A percentile compares a stretch with the other conserved stretches of the same genome.
Evolutionary conservation across 2,329 filamentous ascomycete genomes (phyloP).

Genomic region (Penicillium sp.): DNA sequence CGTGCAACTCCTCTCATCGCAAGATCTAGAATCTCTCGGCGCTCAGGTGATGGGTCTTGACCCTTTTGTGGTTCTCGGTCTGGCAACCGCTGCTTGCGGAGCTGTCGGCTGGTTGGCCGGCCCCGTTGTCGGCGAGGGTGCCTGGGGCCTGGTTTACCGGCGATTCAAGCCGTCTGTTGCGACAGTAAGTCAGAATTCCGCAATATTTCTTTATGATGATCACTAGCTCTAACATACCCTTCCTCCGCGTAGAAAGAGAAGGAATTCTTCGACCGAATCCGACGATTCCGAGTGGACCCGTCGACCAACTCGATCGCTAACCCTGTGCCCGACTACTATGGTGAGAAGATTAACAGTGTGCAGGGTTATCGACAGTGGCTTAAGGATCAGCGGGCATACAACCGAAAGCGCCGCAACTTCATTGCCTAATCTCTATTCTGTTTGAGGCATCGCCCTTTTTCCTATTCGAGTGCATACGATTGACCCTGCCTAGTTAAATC

Average conservation of each 20-base stretch:
- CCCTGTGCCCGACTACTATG: conserved; percentile 95
- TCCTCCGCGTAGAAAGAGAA: conserved; percentile 69
- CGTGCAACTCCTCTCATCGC: conserved; percentile 60
- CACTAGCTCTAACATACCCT: background rate
- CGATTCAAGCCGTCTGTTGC: conserved; percentile 70
- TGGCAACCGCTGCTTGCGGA: conserved; percentile 73
- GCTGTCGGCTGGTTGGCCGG: conserved; percentile 87
- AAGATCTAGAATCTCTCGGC: conserved; percentile 64
- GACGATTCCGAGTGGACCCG: conserved; percentile 88
- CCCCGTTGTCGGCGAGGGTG: conserved; percentile 73
- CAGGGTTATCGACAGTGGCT: conserved; percentile 90
- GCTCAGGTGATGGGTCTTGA: conserved; percentile 78
- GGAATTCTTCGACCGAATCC: conserved; percentile 88
- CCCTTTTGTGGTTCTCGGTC: conserved; percentile 78
- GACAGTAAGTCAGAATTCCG: conserved; percentile 48
- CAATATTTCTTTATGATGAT: background rate
- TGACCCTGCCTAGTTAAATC: conserved; percentile 2
- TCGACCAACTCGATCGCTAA: conserved; percentile 84
- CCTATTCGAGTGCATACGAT: conserved; percentile 17
- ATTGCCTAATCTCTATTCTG: conserved; percentile 26
- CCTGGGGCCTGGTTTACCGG: conserved; percentile 75
- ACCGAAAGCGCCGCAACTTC: conserved; percentile 69
- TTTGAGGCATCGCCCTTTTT: conserved; percentile 1
- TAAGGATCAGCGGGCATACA: conserved; percentile 96
- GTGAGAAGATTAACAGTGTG: conserved; percentile 95